Base-by-base conservation (phyloP, 169 alveolate genomes). In the Cryptosporidium canis region DNA sequence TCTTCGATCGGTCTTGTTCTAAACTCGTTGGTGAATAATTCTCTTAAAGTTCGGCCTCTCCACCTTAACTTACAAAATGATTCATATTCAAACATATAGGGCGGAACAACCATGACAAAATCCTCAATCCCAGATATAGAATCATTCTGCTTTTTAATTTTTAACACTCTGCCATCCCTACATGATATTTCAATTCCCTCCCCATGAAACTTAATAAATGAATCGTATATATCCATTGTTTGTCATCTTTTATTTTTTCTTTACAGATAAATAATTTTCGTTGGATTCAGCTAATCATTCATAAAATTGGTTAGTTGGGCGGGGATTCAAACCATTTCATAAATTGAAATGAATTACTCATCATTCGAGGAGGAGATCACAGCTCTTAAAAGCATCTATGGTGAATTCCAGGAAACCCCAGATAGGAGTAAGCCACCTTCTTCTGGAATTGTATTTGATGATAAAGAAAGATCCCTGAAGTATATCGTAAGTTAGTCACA, bases 1-100 rank as follows among this genome's bases (percentile, higher is more conserved):
- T 96, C 95, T 63, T 93, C 93, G 55, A 84, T 90, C 1, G 95
- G 77, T 56, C 90, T 93, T 4, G 96, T 92, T 37, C 92, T 90
- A 77, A 94, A 94, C 67, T 94, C 96, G 4, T 91, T 85, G 6
- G 61, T 65, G 82, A 94, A 91, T 5, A 93, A 90, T 37, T 91
- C 92, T 41, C 91, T 37, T 67, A 94, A 31, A 51, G 90, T 63
- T 85, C 85, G 92, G 24, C 87, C 93, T 16, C 93, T 29, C 95
- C 96, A 94, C 61, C 95, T 83, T 45, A 84, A 66, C 85, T 94
- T 93, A 48, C 93, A 90, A 33, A 35, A 39, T 2, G 92, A 64
- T 21, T 43, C 56, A 39, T 85, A 90, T 27, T 71, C 67, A 47
- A 66, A 44, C 37, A 47, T 85, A 66, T 90, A 90, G 39, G 92